Conservation (phyloP, 2,329 filamentous ascomycete species). For the Fusarium begoniae region DNA sequence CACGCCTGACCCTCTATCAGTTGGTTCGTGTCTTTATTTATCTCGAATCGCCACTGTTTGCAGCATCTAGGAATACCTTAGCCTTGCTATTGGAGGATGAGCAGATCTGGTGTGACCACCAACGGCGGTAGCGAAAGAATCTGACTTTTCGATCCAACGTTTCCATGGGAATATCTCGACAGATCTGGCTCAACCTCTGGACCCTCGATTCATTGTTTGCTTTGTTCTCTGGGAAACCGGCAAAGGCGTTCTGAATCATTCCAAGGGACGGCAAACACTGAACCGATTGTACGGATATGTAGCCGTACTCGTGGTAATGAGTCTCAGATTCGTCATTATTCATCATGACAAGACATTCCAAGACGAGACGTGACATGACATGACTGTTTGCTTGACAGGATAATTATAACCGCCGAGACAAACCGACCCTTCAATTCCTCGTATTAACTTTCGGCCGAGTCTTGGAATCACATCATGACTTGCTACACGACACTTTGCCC, state of each 20-base stretch:
- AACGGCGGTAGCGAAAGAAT: slow-evolving; percentile 13
- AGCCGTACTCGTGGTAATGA: not conserved
- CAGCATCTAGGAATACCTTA: slow-evolving; percentile 5
- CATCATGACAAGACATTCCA: not conserved
- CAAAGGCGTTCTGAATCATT: slow-evolving; percentile 1
- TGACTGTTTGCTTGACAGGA: not conserved
- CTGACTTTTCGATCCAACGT: not conserved
- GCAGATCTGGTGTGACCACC: slow-evolving; percentile 16
- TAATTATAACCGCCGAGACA: not conserved
- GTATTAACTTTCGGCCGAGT: slow-evolving; percentile 20
- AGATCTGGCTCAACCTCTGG: slow-evolving; percentile 45
- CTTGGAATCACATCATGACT: not conserved
- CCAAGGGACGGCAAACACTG: not conserved
- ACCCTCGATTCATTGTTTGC: slow-evolving; percentile 62
- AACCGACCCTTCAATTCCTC: slow-evolving; percentile 5
- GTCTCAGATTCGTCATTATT: not conserved
- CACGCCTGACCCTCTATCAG: slow-evolving; percentile 8
- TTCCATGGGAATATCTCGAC: not conserved
- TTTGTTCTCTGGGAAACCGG: slow-evolving; percentile 17
- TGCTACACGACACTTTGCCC: slow-evolving; percentile 11
- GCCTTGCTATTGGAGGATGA: slow-evolving; percentile 10
- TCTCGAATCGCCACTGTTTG: slow-evolving; percentile 1
- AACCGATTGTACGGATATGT: not conserved
- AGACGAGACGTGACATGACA: not conserved
- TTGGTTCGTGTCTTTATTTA: slow-evolving; percentile 26